phyloP scores from a whole-genome alignment of 257 asterid species.

The Solanum pennellii region DNA sequence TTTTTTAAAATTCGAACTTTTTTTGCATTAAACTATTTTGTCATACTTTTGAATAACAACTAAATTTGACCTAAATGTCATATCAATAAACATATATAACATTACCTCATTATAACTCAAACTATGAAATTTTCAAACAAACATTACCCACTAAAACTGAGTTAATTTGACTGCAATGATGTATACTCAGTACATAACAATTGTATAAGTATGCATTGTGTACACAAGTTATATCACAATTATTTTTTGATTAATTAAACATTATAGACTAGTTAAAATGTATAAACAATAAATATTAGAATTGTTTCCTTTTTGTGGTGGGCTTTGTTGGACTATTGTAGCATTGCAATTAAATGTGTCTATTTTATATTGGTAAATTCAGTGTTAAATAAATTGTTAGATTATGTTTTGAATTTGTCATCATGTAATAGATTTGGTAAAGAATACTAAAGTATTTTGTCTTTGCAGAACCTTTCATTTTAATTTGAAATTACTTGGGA shows the following conservation, averaged over 20 bases:
- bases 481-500: neutral
- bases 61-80: neutral
- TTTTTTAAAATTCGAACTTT: too few species aligned
- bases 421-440: neutral
- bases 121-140: neutral
- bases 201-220: neutral
- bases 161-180: neutral
- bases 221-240: neutral
- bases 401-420: too few species aligned
- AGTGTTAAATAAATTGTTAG: neutral
- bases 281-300: too few species aligned
- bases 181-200: neutral
- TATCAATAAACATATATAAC: neutral
- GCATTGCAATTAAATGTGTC: neutral
- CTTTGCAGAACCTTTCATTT: neutral
- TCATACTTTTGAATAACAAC: neutral
- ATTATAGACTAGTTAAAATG: neutral
- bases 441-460: neutral
- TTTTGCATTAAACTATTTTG: too few species aligned
- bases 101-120: neutral
- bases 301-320: neutral
- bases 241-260: neutral
- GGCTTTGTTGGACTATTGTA: neutral
- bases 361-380: neutral
- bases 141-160: neutral